A percentile compares a stretch with the other conserved stretches of the same genome.
These are phyloP conservation scores for Cicer bijugum DNA, from an alignment of 306 rosid species.

Conservation along the genomic window DNA sequence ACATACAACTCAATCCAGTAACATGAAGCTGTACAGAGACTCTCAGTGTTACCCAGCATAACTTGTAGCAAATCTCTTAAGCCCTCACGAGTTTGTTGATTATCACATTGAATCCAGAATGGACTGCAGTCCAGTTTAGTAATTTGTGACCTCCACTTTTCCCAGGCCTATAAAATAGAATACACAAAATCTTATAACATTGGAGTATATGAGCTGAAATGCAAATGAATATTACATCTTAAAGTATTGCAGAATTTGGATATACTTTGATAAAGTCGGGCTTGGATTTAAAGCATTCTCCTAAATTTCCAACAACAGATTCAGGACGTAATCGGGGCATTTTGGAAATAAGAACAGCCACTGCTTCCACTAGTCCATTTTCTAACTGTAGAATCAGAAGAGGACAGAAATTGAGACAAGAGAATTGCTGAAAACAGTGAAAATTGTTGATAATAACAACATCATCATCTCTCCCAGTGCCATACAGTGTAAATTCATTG, in stretches of 20 bases:
- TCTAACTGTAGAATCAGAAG: conserved; percentile 63
- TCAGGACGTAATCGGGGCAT: conserved; percentile 82
- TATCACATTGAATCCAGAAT: conserved; percentile 82
- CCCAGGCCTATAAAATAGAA: conserved; percentile 77
- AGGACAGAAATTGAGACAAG: conserved; percentile 44
- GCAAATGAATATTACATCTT: neutral
- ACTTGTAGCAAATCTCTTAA: conserved; percentile 84
- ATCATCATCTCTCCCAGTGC: neutral
- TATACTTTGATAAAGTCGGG: conserved; percentile 86
- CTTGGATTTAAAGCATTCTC: conserved; percentile 80
- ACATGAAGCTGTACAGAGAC: conserved; percentile 68
- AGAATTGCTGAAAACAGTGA: conserved; percentile 1
- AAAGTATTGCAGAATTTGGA: conserved; percentile 21
- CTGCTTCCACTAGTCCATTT: conserved; percentile 93
- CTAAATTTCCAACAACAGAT: conserved; percentile 65
- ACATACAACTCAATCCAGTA: conserved; percentile 82
- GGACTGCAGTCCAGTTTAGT: conserved; percentile 83
- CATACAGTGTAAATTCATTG: conserved; percentile 28
- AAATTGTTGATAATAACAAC: neutral
- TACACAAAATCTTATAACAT: conserved; percentile 28
- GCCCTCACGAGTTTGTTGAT: conserved; percentile 73
- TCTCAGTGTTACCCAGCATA: conserved; percentile 77
- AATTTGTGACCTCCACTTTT: conserved; percentile 87
- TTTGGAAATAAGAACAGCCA: conserved; percentile 83
- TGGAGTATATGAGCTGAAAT: conserved; percentile 22